Evolutionary conservation across 2,329 filamentous ascomycete species (phyloP).

Genomic region (Colletotrichum lupini): DNA sequence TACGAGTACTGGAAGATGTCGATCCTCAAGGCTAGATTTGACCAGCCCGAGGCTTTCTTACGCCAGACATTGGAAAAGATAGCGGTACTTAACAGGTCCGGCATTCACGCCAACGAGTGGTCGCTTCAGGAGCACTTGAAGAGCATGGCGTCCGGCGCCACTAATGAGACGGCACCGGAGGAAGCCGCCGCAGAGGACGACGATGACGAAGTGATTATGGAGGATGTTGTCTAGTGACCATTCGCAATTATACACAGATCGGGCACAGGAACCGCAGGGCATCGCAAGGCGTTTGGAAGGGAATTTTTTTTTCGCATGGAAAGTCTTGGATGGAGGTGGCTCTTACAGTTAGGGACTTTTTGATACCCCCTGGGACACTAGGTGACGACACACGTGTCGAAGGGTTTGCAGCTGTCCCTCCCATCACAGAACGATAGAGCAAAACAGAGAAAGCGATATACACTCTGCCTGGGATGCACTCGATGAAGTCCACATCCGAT

Average conservation of each 20-base stretch:
- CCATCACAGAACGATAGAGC: neutral
- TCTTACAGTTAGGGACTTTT: slow-evolving; percentile 15
- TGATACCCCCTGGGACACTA: slow-evolving; percentile 23
- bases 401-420: slow-evolving; percentile 6
- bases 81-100: slow-evolving; percentile 83
- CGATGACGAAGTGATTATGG: slow-evolving; percentile 78
- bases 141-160: slow-evolving; percentile 31
- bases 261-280: neutral
- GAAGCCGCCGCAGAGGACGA: slow-evolving; percentile 70
- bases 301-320: neutral
- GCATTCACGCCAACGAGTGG: slow-evolving; percentile 88
- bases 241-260: neutral
- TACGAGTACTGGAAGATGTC: slow-evolving; percentile 81
- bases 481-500: no score
- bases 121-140: slow-evolving; percentile 74
- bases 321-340: neutral
- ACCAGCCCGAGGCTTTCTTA: slow-evolving; percentile 93
- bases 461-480: neutral
- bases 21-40: slow-evolving; percentile 55
- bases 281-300: slow-evolving; percentile 32
- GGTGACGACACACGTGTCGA: neutral
- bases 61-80: slow-evolving; percentile 86
- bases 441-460: neutral
- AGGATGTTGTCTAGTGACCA: slow-evolving; percentile 70
- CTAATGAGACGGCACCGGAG: slow-evolving; percentile 55